Conservation (phyloP, 805 yeast species). For the Saccharomycopsis malanga region DNA sequence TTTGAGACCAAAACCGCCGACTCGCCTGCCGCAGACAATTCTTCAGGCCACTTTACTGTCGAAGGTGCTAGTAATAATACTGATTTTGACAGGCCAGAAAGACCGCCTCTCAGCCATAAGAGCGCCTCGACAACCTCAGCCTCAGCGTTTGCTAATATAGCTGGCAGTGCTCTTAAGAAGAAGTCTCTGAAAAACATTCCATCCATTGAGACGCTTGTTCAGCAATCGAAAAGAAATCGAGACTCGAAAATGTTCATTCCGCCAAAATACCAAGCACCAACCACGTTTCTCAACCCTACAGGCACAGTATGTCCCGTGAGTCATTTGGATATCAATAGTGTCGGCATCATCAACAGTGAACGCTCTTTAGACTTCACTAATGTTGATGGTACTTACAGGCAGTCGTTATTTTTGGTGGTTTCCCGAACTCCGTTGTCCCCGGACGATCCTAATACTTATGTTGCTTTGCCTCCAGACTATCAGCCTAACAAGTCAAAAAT, state of each 20-base stretch:
- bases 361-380: constrained; percentile 11
- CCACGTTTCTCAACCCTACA: constrained; percentile 16
- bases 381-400: constrained; percentile 20
- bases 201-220: constrained; percentile 4
- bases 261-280: constrained; percentile 3
- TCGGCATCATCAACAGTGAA: constrained; percentile 14
- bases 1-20: background rate
- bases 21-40: background rate
- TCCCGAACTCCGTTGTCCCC: constrained; percentile 18
- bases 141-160: background rate
- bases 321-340: constrained; percentile 20
- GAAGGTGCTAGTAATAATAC: too few species aligned
- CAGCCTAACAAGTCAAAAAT: constrained; percentile 21
- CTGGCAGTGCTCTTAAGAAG: background rate
- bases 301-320: constrained; percentile 21
- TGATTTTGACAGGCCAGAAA: too few species aligned
- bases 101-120: too few species aligned
- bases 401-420: constrained; percentile 16
- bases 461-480: constrained; percentile 21
- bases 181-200: background rate
- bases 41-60: background rate
- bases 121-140: background rate
- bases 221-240: background rate
- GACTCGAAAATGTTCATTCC: constrained; percentile 19
- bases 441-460: constrained; percentile 21